Evolutionary conservation across 768 basidiomycete genomes (phyloP), one percentile per base, ranked within the genome.

Genomic region (Galerina sulciceps): DNA sequence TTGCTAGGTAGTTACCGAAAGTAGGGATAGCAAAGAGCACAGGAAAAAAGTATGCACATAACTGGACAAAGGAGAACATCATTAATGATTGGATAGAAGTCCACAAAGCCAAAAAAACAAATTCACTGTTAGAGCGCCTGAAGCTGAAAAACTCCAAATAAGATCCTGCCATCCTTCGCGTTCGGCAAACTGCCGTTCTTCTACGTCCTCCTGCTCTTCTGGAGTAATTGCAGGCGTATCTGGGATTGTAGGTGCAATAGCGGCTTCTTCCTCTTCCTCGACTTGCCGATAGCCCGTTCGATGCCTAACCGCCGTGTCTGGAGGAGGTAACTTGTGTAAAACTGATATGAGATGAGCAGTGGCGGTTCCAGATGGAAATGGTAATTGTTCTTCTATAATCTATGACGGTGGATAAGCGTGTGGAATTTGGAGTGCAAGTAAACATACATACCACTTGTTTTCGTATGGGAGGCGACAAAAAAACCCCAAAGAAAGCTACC

Each of bases 401-500:
- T 94, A 61, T 13, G 18, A 38, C 18, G 46, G 35, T 34, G 48
- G 52, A 44, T 10, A 41, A 44, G 17, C 45, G 23, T 22, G 48
- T 23, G 20, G 15, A 11, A 52, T 9, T 18, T 20, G 48, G 14
- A 50, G 22, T 20, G 10, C 23, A 9, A 10, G 31, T 6, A 18
- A 26, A 26, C 38, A 44, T 31, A 79, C 89, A 31, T 62, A 94
- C 93, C 67, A 96, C 94, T 86, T 97, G 95, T 69, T 93, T 92
- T 46, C 96, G 86, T 26, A 99, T 83, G 6, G 96, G 96, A 14
- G 95, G 94, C 1, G 96, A 96, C 41, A 99, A 80, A 72, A 98
- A 96, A n/a, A 98, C 96, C 4, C 96, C 96, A 74, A 98, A 99
- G 77, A 95, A 99, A 4, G 96, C 96, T 23, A 96, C 84, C 6